Base-by-base conservation (phyloP, 768 basidiomycete species). In the Mrakia frigida region DNA sequence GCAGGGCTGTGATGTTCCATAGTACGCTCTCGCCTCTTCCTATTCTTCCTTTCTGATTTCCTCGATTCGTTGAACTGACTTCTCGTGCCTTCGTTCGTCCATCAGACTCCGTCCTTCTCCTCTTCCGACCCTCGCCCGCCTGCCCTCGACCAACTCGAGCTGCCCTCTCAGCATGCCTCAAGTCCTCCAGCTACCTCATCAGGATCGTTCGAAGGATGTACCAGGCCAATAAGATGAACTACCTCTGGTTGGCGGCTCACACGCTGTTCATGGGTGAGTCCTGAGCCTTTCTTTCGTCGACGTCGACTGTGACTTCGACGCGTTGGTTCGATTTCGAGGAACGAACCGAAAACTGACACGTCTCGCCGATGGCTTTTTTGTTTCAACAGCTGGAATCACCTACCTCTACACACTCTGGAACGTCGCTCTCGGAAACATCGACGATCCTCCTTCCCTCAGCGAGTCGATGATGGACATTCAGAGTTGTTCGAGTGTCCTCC, bases 341-440 rank as follows among this genome's bases (percentile, higher is more conserved):
- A 6, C 1, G 82, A 18, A 63, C 31, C 3, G 3, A 16, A 25
- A 31, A 65, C 63, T 65, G 63, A 65, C 63, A 13, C 81, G 63
- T 82, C 80, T 11, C 39, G 37, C n/a, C n/a, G n/a, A n/a, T n/a
- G n/a, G n/a, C n/a, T n/a, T n/a, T 23, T 41, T 52, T 28, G 10
- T 72, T n/a, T 69, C 14, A 10, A 13, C 6, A 72, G 70, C 83
- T 37, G 83, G 83, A 53, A 78, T 84, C 50, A 83, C 83, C 0
- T 84, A 82, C 79, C 79, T 84, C 31, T 84, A 84, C 74, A 82
- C 81, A 7, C 81, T 81, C 56, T 83, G 83, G 82, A 84, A 84
- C 76, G 81, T 84, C 37, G 71, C 80, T 61, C 80, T 82, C 70
- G 82, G 82, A n/a, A 83, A 81, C 46, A 81, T 81, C 0, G 74